phyloP scores from a whole-genome alignment of 352 stramenopile species.

The Phytophthora nicotianae region DNA sequence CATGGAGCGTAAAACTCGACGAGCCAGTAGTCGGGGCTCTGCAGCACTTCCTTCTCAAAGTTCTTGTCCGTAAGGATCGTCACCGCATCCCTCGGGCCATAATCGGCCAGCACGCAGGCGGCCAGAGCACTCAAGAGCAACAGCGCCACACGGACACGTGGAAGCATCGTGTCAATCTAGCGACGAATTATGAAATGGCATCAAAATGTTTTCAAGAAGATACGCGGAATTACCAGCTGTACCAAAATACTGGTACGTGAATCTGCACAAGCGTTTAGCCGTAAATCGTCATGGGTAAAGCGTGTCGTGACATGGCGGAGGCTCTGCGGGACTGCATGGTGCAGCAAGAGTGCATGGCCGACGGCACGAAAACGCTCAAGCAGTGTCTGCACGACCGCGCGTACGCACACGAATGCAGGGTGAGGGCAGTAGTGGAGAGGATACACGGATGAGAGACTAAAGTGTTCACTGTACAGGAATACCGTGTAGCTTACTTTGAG shows the following conservation, averaged over 20 bases:
- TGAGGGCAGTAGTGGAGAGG: slow-evolving; percentile 16
- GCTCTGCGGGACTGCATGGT: slow-evolving; percentile 84
- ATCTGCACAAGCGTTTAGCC: not conserved
- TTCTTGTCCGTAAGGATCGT: slow-evolving; percentile 83
- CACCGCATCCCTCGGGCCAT: slow-evolving; percentile 59
- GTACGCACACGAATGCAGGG: slow-evolving; percentile 75
- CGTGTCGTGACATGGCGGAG: slow-evolving; percentile 83
- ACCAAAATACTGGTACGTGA: not conserved
- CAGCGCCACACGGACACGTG: slow-evolving; percentile 30
- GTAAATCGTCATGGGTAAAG: slow-evolving; percentile 66
- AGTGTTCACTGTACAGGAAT: slow-evolving; percentile 43
- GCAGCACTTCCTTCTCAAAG: slow-evolving; percentile 83
- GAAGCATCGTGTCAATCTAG: slow-evolving; percentile 25
- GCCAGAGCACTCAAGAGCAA: slow-evolving; percentile 22
- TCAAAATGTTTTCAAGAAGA: slow-evolving; percentile 15
- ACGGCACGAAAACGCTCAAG: slow-evolving; percentile 76
- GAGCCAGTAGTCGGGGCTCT: slow-evolving; percentile 87
- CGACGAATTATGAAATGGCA: slow-evolving; percentile 2
- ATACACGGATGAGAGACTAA: not conserved
- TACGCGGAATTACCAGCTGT: not conserved
- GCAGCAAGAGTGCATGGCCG: slow-evolving; percentile 76
- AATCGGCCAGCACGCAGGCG: slow-evolving; percentile 37
- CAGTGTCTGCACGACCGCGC: slow-evolving; percentile 73
- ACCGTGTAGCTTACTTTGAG: slow-evolving; percentile 84
- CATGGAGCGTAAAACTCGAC: slow-evolving; percentile 95